These are phyloP conservation scores for Fulvia fulva DNA, from an alignment of 2,329 filamentous ascomycete genomes.

Conservation along the genomic window DNA sequence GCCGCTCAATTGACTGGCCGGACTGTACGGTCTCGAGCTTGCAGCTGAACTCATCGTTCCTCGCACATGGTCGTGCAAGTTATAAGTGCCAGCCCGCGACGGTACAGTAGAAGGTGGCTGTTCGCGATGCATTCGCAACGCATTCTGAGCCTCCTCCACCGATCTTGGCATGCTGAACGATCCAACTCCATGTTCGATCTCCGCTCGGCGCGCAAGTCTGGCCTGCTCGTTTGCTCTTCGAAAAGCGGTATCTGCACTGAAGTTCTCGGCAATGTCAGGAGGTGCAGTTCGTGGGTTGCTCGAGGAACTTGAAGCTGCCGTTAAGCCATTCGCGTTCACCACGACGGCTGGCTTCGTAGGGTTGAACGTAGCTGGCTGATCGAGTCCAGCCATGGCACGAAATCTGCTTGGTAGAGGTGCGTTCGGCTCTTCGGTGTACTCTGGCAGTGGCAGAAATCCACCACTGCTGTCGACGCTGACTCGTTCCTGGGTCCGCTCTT, in stretches of 20 bases:
- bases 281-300: constrained; percentile 23
- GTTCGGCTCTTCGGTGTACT: constrained; percentile 62
- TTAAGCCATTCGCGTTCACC: constrained; percentile 10
- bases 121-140: not conserved
- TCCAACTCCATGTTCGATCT: constrained; percentile 3
- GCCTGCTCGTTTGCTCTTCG: constrained; percentile 13
- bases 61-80: not conserved
- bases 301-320: constrained; percentile 2
- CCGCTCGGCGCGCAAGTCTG: not conserved
- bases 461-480: constrained; percentile 62
- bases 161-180: constrained; percentile 6
- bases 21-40: not conserved
- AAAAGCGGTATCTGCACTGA: constrained; percentile 28
- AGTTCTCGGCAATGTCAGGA: constrained; percentile 20
- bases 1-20: not conserved
- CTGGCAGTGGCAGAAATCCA: constrained; percentile 77
- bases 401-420: constrained; percentile 36
- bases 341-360: constrained; percentile 15
- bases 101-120: not conserved
- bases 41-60: not conserved
- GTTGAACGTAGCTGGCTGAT: constrained; percentile 24
- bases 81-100: not conserved
- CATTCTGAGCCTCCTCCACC: not conserved
- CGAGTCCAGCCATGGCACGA: constrained; percentile 35
- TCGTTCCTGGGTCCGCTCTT: constrained; percentile 47